Evolutionary conservation across 257 asterid genomes (phyloP), one percentile per base, ranked within the genome.

Genomic region (Striga asiatica): DNA sequence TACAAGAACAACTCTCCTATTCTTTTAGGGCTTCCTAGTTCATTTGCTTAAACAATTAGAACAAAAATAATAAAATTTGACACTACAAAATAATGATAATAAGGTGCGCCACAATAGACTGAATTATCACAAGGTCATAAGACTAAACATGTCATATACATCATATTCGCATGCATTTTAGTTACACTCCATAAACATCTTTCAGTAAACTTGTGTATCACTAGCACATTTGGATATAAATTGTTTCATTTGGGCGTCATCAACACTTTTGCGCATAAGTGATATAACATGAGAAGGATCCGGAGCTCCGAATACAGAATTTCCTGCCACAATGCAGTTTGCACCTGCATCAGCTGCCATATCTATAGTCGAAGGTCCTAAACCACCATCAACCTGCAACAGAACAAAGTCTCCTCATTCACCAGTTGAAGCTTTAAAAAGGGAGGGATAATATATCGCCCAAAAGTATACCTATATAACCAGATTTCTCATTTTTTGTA

Each of bases 301-400:
- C 5, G 93, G 34, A 60, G 95, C 89, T 61, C 94, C 97, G 58
- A 89, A 89, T 21, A 89, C 89, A 0, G 94, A 89, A 69, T 93
- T 85, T 59, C 97, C 94, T 1, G 93, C 95, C 23, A 89, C 97
- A 32, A 85, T 79, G 73, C 95, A 82, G 83, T 85, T 85, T 28
- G 97, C 97, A 41, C 95, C 95, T 2, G 94, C 95, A 34, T 85
- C 61, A 18, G 97, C 72, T 5, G 94, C 95, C 29, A 60, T 19
- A 60, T 79, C 88, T 37, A 85, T 83, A 8, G 95, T 85, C 66
- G 94, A 79, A 67, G 94, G 94, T 59, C 95, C 97, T 67, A 89
- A 73, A 64, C 94, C 95, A 59, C 94, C 97, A 60, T 89, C 97
- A 20, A 85, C 95, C 97, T 81, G 76, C 56, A 29, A 41, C 18